phyloP scores from a whole-genome alignment of 2,329 filamentous ascomycete species.

The Arthroderma sp. region DNA sequence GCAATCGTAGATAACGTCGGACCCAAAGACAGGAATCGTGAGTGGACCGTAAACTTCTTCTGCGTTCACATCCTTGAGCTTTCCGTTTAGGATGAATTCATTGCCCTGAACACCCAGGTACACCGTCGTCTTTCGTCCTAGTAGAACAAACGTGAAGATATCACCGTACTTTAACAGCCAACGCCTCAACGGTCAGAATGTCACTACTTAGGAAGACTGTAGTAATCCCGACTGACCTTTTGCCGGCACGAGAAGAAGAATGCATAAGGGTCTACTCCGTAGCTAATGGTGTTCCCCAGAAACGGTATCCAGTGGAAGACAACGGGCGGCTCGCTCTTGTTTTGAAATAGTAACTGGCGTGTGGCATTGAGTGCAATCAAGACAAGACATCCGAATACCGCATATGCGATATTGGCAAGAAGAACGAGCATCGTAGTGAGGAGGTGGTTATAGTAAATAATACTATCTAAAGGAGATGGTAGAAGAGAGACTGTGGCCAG shows the following conservation, averaged over 20 bases:
- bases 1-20: constrained; percentile 81
- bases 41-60: constrained; percentile 81
- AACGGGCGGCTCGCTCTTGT: constrained; percentile 44
- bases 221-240: constrained; percentile 58
- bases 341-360: constrained; percentile 58
- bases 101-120: constrained; percentile 72
- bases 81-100: constrained; percentile 87
- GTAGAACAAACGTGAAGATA: constrained; percentile 78
- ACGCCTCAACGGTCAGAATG: constrained; percentile 23
- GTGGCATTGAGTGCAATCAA: constrained; percentile 54
- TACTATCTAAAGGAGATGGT: no score
- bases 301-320: constrained; percentile 69
- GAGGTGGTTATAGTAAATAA: no score
- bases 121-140: constrained; percentile 80
- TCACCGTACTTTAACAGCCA: constrained; percentile 56
- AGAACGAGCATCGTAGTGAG: no score
- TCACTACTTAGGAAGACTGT: background rate
- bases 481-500: no score
- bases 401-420: no score
- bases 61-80: constrained; percentile 77
- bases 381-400: no score
- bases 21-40: constrained; percentile 60
- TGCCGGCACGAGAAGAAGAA: constrained; percentile 65
- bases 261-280: constrained; percentile 51
- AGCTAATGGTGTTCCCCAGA: constrained; percentile 34